These are phyloP conservation scores for Euphorbia peplus DNA, from an alignment of 345 rosid genomes.

Conservation along the genomic window DNA sequence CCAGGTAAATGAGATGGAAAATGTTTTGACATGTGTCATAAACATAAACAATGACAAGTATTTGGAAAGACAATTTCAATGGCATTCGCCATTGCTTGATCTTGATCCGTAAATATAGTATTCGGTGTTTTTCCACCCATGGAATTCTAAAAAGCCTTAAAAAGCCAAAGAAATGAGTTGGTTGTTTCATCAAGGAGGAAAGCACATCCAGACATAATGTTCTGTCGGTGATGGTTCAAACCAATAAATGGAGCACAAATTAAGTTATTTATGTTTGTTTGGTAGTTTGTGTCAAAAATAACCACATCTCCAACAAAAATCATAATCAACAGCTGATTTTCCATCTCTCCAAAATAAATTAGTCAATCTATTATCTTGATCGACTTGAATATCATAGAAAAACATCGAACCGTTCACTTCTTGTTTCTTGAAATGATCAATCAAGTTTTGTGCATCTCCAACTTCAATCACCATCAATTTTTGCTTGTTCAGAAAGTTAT, in stretches of 20 bases:
- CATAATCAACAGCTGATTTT: neutral
- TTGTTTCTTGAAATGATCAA: neutral
- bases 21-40: neutral
- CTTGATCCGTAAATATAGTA: no score
- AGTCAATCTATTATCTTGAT: neutral
- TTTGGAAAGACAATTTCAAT: neutral
- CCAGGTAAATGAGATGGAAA: no score
- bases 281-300: neutral
- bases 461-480: neutral
- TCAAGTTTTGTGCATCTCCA: neutral
- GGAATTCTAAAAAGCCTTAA: no score
- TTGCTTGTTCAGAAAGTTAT: neutral
- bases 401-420: neutral
- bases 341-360: no score
- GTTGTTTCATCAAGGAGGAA: no score
- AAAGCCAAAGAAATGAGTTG: no score
- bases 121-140: no score
- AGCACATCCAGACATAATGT: no score
- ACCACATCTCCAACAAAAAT: no score
- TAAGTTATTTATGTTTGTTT: neutral
- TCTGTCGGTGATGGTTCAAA: no score
- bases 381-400: neutral
- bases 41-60: neutral
- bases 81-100: neutral
- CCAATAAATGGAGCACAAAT: neutral